phyloP scores from a whole-genome alignment of 2,329 filamentous ascomycete genomes.

The Sclerotinia borealis region DNA sequence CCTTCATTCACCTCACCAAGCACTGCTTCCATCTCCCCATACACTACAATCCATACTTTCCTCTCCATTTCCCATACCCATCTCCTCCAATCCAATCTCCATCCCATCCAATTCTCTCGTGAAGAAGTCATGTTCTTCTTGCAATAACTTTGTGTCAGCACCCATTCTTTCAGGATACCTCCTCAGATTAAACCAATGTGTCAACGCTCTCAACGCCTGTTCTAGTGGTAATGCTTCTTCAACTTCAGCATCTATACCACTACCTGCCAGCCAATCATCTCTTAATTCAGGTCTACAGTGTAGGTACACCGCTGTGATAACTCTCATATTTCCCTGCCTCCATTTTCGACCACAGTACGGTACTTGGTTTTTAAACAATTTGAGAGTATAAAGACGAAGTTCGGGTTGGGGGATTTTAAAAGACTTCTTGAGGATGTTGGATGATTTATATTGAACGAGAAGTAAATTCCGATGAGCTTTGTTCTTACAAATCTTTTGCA shows the following conservation, averaged over 20 bases:
- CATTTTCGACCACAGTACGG: constrained; percentile 97
- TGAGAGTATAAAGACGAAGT: constrained; percentile 88
- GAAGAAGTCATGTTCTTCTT: constrained; percentile 76
- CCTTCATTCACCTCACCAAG: background rate
- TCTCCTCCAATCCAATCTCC: constrained; percentile 39
- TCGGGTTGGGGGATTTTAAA: constrained; percentile 85
- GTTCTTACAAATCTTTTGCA: constrained; percentile 95
- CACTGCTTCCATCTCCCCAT: constrained; percentile 4
- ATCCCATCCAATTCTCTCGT: constrained; percentile 69
- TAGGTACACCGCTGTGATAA: constrained; percentile 94
- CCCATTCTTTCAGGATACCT: constrained; percentile 74
- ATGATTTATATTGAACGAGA: constrained; percentile 92
- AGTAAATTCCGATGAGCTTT: constrained; percentile 93
- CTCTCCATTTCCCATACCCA: constrained; percentile 22
- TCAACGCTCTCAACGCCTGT: constrained; percentile 80
- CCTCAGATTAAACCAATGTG: constrained; percentile 89
- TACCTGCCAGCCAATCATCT: constrained; percentile 90
- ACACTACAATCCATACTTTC: constrained; percentile 8
- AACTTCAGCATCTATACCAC: constrained; percentile 87
- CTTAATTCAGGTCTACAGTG: constrained; percentile 87
- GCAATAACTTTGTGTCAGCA: constrained; percentile 46
- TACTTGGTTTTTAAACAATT: constrained; percentile 97
- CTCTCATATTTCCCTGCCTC: constrained; percentile 96
- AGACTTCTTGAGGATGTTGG: constrained; percentile 83
- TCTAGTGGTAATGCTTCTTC: constrained; percentile 89